These are phyloP conservation scores for Sindora glabra DNA, from an alignment of 306 rosid species.

Conservation along the genomic window DNA sequence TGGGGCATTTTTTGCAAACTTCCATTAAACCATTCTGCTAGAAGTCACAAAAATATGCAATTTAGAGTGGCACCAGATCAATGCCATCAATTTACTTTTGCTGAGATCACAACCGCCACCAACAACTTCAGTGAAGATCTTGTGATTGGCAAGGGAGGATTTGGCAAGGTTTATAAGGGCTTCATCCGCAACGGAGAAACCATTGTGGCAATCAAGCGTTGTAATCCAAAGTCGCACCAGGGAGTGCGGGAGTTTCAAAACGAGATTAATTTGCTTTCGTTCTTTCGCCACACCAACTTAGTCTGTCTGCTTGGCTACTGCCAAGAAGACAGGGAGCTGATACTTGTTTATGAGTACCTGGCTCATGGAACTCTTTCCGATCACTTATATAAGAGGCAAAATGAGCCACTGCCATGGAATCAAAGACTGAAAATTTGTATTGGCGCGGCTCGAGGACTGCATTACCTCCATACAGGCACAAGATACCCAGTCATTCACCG, in stretches of 20 bases:
- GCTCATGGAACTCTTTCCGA: constrained; percentile 34
- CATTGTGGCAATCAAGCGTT: constrained; percentile 34
- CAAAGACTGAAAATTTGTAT: constrained; percentile 35
- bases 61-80: constrained; percentile 3
- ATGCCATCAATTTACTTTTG: constrained; percentile 23
- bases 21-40: background rate
- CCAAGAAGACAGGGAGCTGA: constrained; percentile 32
- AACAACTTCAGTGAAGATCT: constrained; percentile 24
- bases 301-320: constrained; percentile 35
- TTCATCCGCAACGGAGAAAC: constrained; percentile 17
- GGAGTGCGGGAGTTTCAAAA: constrained; percentile 34
- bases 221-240: constrained; percentile 26
- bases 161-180: constrained; percentile 44
- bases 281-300: constrained; percentile 27
- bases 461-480: constrained; percentile 43
- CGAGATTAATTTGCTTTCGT: constrained; percentile 29
- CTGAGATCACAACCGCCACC: constrained; percentile 31
- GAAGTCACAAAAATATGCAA: constrained; percentile 7
- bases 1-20: background rate
- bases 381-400: constrained; percentile 30
- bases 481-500: constrained; percentile 38
- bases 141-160: constrained; percentile 41
- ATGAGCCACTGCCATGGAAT: constrained; percentile 28
- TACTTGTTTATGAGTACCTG: constrained; percentile 50
- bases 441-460: constrained; percentile 48